phyloP scores from a whole-genome alignment of 495 filamentous ascomycete species.

The Penicillium macrosclerotiorum region DNA sequence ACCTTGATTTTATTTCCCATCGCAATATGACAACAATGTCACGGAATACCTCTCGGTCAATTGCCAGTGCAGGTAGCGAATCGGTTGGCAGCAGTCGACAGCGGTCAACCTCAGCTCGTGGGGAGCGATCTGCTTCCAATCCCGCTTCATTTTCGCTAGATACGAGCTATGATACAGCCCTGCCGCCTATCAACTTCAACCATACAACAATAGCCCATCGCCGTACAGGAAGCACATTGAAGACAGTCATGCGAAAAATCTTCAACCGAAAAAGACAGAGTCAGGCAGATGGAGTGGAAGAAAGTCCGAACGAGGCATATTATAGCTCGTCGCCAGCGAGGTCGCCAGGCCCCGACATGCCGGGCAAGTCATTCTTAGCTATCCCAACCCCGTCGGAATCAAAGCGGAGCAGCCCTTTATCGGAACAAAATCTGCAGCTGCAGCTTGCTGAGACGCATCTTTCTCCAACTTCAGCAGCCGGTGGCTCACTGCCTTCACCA shows the following conservation, averaged over 20 bases:
- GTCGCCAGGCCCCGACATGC: neutral
- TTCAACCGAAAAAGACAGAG: conserved; percentile 46
- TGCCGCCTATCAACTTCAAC: conserved; percentile 27
- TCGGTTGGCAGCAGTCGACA: conserved; percentile 10
- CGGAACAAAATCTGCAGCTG: conserved; percentile 20
- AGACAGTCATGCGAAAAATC: conserved; percentile 49
- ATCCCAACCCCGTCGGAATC: conserved; percentile 26
- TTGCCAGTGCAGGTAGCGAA: conserved; percentile 24
- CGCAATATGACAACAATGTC: conserved; percentile 23
- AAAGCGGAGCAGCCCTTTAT: conserved; percentile 28
- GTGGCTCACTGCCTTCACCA: conserved; percentile 21
- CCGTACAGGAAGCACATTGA: conserved; percentile 44
- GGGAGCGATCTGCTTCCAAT: conserved; percentile 18
- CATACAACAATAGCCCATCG: conserved; percentile 28
- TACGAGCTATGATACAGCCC: conserved; percentile 21
- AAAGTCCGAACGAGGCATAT: conserved; percentile 17
- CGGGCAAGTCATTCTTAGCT: conserved; percentile 15
- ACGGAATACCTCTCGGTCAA: conserved; percentile 13
- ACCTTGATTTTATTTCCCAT: neutral
- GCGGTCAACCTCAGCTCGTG: conserved; percentile 16
- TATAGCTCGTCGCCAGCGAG: conserved; percentile 4
- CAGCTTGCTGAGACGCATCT: conserved; percentile 20
- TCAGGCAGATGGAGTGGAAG: conserved; percentile 33
- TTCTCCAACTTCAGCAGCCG: conserved; percentile 23
- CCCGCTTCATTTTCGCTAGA: conserved; percentile 19